These are phyloP conservation scores for Tuber borchii DNA, from an alignment of 495 filamentous ascomycete species.

Conservation along the genomic window DNA sequence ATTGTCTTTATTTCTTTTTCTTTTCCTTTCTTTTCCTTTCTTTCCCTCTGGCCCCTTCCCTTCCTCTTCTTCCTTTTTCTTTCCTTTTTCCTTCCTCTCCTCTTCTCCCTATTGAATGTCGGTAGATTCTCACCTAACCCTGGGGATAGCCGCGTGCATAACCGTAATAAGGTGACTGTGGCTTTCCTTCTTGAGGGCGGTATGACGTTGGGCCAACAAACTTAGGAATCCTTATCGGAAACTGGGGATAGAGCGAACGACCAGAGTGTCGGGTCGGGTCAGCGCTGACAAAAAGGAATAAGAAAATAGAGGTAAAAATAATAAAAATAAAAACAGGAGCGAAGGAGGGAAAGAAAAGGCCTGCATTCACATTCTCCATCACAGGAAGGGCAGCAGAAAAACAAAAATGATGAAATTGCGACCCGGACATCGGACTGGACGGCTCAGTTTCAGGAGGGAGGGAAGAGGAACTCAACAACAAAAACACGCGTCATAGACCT, in stretches of 20 bases:
- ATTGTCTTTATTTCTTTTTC: neutral
- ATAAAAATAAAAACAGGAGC: neutral
- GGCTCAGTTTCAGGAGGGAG: neutral
- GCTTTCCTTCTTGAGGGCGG: neutral
- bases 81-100: neutral
- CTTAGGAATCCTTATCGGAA: conserved; percentile 4
- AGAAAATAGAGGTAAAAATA: neutral
- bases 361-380: neutral
- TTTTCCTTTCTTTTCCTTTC: too few relatives aligned
- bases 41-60: neutral
- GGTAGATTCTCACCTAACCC: neutral
- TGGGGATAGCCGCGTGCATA: neutral
- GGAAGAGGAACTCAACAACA: neutral
- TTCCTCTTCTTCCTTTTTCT: neutral
- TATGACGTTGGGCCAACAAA: conserved; percentile 5
- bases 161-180: neutral
- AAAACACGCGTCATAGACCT: conserved; percentile 3
- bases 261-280: neutral
- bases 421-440: neutral
- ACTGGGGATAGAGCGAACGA: neutral
- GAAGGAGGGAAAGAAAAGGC: neutral
- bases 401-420: neutral
- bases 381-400: neutral
- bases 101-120: neutral
- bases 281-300: conserved; percentile 4